Percentiles rank a stretch among this genome's conserved stretches.
These are phyloP conservation scores for Clarkia xantiana DNA, from an alignment of 345 rosid species.

Conservation along the genomic window DNA sequence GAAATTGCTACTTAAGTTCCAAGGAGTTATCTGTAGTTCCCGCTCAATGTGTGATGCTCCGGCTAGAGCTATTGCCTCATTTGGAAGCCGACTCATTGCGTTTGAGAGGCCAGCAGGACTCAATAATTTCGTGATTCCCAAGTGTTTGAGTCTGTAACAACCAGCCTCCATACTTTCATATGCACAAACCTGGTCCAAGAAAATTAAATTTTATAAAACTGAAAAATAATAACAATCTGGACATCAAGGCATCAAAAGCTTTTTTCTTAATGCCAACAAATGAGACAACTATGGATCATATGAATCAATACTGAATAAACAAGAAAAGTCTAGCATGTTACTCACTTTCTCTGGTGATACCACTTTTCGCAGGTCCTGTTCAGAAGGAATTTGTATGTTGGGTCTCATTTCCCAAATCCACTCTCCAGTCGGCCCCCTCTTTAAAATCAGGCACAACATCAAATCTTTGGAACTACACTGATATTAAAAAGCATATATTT, in stretches of 20 bases:
- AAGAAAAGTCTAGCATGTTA: not conserved
- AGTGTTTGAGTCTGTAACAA: constrained; percentile 74
- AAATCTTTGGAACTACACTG: too few species aligned
- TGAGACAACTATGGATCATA: too few species aligned
- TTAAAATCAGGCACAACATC: not conserved
- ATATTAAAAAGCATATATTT: not conserved
- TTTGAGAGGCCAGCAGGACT: constrained; percentile 60
- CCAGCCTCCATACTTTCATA: constrained; percentile 98
- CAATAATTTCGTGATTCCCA: constrained; percentile 71
- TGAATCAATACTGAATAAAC: too few species aligned
- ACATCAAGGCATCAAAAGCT: not conserved
- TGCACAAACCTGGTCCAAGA: constrained; percentile 55
- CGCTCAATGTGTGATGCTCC: constrained; percentile 96
- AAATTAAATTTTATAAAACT: not conserved
- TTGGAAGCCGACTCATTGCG: constrained; percentile 91
- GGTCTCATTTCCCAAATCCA: constrained; percentile 53
- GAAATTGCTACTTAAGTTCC: constrained; percentile 92
- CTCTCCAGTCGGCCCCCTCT: constrained; percentile 66
- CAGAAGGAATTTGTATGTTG: constrained; percentile 57
- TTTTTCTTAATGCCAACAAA: not conserved
- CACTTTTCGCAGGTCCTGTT: constrained; percentile 64
- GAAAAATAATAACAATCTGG: not conserved
- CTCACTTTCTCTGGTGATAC: constrained; percentile 88
- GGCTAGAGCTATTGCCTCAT: constrained; percentile 89
- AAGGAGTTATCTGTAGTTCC: constrained; percentile 89